Conservation (phyloP, 345 rosid genomes). For the Hevea brasiliensis region DNA sequence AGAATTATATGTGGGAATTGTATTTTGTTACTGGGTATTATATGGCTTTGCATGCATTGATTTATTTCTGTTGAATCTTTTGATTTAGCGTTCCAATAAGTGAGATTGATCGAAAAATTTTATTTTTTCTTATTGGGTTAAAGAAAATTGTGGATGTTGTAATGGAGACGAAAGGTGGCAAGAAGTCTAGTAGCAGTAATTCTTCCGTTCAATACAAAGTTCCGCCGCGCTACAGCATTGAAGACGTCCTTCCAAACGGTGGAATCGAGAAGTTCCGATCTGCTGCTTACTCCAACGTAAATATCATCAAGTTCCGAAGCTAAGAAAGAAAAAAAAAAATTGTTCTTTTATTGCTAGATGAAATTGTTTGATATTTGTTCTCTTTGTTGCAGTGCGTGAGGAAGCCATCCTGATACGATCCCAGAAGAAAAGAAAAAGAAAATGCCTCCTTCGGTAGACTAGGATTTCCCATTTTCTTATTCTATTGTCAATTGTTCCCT, state of each 20-base stretch:
- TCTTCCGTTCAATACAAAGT: conserved; percentile 57
- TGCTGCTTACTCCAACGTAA: conserved; percentile 82
- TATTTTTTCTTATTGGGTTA: background rate
- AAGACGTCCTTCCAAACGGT: conserved; percentile 86
- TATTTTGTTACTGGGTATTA: background rate
- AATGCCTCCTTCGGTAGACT: conserved; percentile 22
- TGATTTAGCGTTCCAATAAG: too few relatives aligned
- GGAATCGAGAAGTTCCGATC: conserved; percentile 83
- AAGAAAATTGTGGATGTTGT: conserved; percentile 63
- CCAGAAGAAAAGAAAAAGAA: background rate
- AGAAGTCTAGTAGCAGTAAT: conserved; percentile 32
- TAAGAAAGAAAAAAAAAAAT: too few relatives aligned
- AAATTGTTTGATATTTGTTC: background rate
- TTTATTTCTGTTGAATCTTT: background rate
- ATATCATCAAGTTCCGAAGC: background rate
- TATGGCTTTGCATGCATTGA: background rate
- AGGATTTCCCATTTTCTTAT: conserved; percentile 17
- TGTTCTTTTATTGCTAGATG: background rate
- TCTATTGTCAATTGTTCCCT: background rate
- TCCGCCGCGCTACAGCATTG: conserved; percentile 84
- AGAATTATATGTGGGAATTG: too few relatives aligned
- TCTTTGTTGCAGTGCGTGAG: conserved; percentile 60
- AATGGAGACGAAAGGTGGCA: conserved; percentile 74
- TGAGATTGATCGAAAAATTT: too few relatives aligned
- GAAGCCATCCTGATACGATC: conserved; percentile 72